phyloP scores from a whole-genome alignment of 495 filamentous ascomycete genomes.

The Cercophora samala region DNA sequence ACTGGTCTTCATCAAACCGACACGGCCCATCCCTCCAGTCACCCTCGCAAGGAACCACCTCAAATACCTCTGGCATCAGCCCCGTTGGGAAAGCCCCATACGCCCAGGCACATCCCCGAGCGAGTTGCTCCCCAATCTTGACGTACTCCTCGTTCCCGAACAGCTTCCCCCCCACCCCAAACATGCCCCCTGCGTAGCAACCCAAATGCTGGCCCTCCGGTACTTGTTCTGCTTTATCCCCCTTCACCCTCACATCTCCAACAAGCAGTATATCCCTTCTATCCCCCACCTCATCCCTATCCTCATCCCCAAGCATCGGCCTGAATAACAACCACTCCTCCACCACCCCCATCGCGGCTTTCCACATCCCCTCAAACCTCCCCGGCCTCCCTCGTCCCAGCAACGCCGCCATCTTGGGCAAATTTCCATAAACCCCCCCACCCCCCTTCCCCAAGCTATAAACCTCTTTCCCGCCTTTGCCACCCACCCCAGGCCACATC shows the following conservation, averaged over 20 bases:
- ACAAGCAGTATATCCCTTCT: slow-evolving; percentile 64
- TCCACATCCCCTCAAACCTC: slow-evolving; percentile 42
- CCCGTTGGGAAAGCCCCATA: slow-evolving; percentile 74
- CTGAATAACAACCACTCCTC: slow-evolving; percentile 68
- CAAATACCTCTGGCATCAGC: slow-evolving; percentile 82
- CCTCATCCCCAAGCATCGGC: slow-evolving; percentile 50
- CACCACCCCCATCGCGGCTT: slow-evolving; percentile 58
- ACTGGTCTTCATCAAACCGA: slow-evolving; percentile 30
- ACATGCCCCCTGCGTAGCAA: slow-evolving; percentile 95
- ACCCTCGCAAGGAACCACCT: slow-evolving; percentile 42
- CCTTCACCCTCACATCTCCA: slow-evolving; percentile 34
- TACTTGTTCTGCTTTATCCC: slow-evolving; percentile 23
- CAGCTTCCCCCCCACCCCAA: slow-evolving; percentile 75
- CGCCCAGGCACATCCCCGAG: slow-evolving; percentile 87
- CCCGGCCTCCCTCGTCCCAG: slow-evolving; percentile 36
- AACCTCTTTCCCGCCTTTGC: slow-evolving; percentile 27
- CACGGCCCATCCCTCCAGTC: slow-evolving; percentile 15
- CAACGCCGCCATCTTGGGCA: slow-evolving; percentile 63
- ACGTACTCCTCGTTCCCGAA: slow-evolving; percentile 68
- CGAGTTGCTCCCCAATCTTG: slow-evolving; percentile 70
- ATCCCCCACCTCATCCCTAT: slow-evolving; percentile 26
- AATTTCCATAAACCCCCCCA: slow-evolving; percentile 85
- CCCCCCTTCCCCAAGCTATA: slow-evolving; percentile 70
- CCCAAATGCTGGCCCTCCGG: slow-evolving; percentile 47
- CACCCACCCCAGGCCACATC: slow-evolving; percentile 62